These are phyloP conservation scores for Phytophthora fragariae DNA, from an alignment of 352 stramenopile species.

Conservation along the genomic window DNA sequence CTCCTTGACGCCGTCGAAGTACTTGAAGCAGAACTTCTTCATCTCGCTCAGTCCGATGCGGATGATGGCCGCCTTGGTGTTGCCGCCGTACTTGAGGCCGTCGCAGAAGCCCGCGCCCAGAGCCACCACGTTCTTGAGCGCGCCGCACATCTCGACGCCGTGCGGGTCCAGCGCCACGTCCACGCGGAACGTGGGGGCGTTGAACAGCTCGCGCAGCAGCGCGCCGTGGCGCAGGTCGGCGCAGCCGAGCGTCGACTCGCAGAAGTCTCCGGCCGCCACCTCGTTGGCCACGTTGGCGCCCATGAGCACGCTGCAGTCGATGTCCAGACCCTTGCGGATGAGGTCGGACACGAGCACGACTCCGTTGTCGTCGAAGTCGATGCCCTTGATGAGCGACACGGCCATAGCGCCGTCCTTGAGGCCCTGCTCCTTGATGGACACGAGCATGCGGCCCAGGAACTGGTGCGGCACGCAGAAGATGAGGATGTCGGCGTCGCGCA, in stretches of 20 bases:
- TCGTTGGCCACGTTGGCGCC: conserved; percentile 98
- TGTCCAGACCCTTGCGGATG: conserved; percentile 86
- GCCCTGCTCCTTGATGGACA: conserved; percentile 87
- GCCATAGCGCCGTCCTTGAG: conserved; percentile 74
- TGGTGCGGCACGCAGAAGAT: conserved; percentile 98
- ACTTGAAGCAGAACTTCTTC: conserved; percentile 93
- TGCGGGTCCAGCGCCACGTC: conserved; percentile 93
- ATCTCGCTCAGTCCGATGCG: conserved; percentile 96
- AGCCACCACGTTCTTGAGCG: conserved; percentile 98
- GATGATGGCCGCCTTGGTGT: conserved; percentile 98
- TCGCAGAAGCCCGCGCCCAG: conserved; percentile 98
- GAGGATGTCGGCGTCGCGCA: conserved; percentile 91
- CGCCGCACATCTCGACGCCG: conserved; percentile 96
- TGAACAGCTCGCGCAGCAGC: conserved; percentile 79
- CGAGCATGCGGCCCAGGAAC: conserved; percentile 92
- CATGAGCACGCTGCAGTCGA: conserved; percentile 95
- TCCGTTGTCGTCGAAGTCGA: conserved; percentile 88
- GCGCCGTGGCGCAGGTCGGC: conserved; percentile 73
- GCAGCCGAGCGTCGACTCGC: conserved; percentile 96
- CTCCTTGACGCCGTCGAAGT: conserved; percentile 94
- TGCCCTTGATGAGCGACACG: conserved; percentile 94
- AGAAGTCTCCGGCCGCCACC: conserved; percentile 95
- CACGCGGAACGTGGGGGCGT: conserved; percentile 93
- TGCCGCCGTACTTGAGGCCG: conserved; percentile 94
- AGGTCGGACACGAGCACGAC: conserved; percentile 91